Evolutionary conservation across 495 filamentous ascomycete species (phyloP).

Genomic region (Apiosordaria backusii): DNA sequence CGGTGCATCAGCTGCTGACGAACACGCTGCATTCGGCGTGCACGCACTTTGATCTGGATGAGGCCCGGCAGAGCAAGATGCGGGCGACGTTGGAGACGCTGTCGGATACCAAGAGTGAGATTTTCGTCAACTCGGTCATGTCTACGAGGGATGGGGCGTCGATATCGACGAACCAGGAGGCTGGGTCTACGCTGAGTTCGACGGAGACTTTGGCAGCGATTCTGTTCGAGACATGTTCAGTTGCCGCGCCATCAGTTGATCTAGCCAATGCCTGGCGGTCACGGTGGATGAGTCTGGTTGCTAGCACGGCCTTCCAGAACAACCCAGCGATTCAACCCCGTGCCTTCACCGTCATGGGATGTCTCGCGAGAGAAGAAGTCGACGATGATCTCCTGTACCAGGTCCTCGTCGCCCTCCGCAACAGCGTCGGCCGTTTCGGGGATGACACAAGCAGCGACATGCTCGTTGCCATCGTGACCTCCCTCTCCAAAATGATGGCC

Average conservation of each 20-base stretch:
- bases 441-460: slow-evolving; percentile 60
- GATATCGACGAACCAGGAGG: slow-evolving; percentile 47
- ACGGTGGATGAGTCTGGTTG: slow-evolving; percentile 66
- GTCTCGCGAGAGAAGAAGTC: slow-evolving; percentile 61
- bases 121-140: slow-evolving; percentile 40
- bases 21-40: slow-evolving; percentile 64
- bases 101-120: slow-evolving; percentile 52
- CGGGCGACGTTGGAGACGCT: slow-evolving; percentile 51
- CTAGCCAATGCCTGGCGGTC: slow-evolving; percentile 66
- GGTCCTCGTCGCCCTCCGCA: slow-evolving; percentile 60
- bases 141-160: slow-evolving; percentile 42
- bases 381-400: slow-evolving; percentile 68
- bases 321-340: slow-evolving; percentile 65
- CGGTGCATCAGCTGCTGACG: slow-evolving; percentile 57
- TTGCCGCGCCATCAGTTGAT: slow-evolving; percentile 59
- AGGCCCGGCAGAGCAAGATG: slow-evolving; percentile 50
- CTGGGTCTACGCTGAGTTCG: slow-evolving; percentile 43
- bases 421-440: slow-evolving; percentile 55
- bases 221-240: slow-evolving; percentile 57
- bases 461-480: slow-evolving; percentile 61
- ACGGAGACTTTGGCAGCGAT: slow-evolving; percentile 54
- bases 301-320: slow-evolving; percentile 66
- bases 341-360: slow-evolving; percentile 67
- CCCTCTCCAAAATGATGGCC: slow-evolving; percentile 65
- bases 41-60: slow-evolving; percentile 57